A percentile compares a stretch with the other conserved stretches of the same genome.
These are phyloP conservation scores for Rhinocladiella similis DNA, from an alignment of 2,329 filamentous ascomycete genomes.

Conservation along the genomic window DNA sequence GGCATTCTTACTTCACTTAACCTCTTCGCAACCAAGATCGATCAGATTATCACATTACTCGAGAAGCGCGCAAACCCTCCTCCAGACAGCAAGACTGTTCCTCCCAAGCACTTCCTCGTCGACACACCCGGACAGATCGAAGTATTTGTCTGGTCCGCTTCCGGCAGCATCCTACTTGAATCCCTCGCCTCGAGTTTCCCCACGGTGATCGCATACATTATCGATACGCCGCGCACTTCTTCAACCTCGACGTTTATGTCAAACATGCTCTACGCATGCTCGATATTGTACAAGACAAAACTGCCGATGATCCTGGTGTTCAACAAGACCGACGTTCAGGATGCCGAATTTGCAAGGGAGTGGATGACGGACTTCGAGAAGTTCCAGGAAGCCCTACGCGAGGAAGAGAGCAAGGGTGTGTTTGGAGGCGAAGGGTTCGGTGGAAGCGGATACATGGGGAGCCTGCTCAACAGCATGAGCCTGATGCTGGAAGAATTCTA, in stretches of 20 bases:
- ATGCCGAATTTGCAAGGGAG: constrained; percentile 87
- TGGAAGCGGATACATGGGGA: constrained; percentile 94
- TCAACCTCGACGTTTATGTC: constrained; percentile 98
- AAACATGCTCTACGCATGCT: constrained; percentile 99
- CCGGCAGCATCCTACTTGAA: constrained; percentile 88
- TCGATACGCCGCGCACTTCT: constrained; percentile 90
- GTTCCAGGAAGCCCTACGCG: constrained; percentile 81
- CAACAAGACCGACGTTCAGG: constrained; percentile 97
- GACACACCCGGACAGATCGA: constrained; percentile 98
- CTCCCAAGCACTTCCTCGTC: constrained; percentile 81
- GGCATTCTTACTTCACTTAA: constrained; percentile 95
- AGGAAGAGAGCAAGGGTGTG: constrained; percentile 75
- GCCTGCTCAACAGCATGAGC: constrained; percentile 94
- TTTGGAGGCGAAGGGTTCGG: constrained; percentile 73
- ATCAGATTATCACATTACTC: constrained; percentile 84
- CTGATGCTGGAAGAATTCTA: constrained; percentile 98
- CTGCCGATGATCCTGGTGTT: constrained; percentile 98
- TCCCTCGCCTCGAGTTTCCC: constrained; percentile 92
- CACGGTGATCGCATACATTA: constrained; percentile 94
- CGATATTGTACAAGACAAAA: constrained; percentile 97
- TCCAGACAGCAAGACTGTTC: constrained; percentile 60
- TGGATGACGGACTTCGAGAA: constrained; percentile 99
- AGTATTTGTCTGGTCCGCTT: constrained; percentile 97
- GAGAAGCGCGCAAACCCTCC: constrained; percentile 80
- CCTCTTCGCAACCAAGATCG: constrained; percentile 95